Evolutionary conservation across 352 stramenopile species (phyloP).

Genomic region (Phytophthora multivora): DNA sequence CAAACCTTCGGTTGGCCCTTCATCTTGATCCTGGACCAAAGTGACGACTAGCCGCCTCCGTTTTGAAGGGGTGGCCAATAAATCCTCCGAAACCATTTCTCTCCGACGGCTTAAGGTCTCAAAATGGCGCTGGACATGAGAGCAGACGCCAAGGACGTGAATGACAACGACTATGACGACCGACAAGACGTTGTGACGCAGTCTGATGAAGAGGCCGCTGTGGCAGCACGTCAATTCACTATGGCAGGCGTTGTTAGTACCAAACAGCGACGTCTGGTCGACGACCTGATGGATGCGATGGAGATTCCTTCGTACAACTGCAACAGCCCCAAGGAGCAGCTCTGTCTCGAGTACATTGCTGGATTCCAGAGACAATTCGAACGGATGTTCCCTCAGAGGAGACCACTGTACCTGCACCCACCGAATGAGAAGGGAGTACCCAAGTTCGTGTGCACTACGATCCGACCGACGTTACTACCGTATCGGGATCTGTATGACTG

Average conservation of each 20-base stretch:
- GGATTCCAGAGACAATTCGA: slow-evolving; percentile 92
- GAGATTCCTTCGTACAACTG: slow-evolving; percentile 42
- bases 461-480: slow-evolving; percentile 93
- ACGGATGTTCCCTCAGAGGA: slow-evolving; percentile 79
- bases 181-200: slow-evolving; percentile 54
- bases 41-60: slow-evolving; percentile 19
- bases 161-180: slow-evolving; percentile 45
- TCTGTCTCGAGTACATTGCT: slow-evolving; percentile 94
- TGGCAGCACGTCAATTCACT: slow-evolving; percentile 72
- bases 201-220: slow-evolving; percentile 61
- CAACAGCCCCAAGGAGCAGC: slow-evolving; percentile 90
- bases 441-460: slow-evolving; percentile 96
- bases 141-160: slow-evolving; percentile 56
- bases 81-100: not conserved
- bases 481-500: slow-evolving; percentile 93
- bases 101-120: not conserved
- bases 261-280: slow-evolving; percentile 77
- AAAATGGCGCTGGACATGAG: slow-evolving; percentile 50
- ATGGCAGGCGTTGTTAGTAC: slow-evolving; percentile 79
- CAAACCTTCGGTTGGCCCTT: slow-evolving; percentile 31
- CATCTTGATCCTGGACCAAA: slow-evolving; percentile 27
- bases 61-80: slow-evolving; percentile 5
- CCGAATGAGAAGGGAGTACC: slow-evolving; percentile 92
- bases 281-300: slow-evolving; percentile 45
- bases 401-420: slow-evolving; percentile 86